These are phyloP conservation scores for Turnera subulata DNA, from an alignment of 345 rosid genomes.

Conservation along the genomic window DNA sequence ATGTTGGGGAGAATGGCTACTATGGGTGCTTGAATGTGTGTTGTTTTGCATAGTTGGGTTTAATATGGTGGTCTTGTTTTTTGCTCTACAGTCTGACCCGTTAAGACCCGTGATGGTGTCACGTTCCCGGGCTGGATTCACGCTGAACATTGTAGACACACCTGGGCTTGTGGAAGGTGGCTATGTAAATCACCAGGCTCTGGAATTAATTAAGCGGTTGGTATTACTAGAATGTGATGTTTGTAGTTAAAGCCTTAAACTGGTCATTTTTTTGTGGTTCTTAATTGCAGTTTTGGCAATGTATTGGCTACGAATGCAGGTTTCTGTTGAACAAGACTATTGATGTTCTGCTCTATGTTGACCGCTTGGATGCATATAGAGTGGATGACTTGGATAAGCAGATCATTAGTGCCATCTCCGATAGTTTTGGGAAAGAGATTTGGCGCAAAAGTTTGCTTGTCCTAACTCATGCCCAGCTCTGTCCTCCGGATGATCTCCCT, in stretches of 20 bases:
- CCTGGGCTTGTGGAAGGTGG: slow-evolving; percentile 90
- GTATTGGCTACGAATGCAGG: slow-evolving; percentile 29
- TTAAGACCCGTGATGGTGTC: slow-evolving; percentile 75
- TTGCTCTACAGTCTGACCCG: slow-evolving; percentile 47
- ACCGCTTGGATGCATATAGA: slow-evolving; percentile 78
- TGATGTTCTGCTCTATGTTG: slow-evolving; percentile 69
- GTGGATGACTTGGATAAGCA: slow-evolving; percentile 85
- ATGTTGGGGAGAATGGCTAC: background rate
- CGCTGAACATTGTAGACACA: slow-evolving; percentile 69
- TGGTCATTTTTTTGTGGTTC: background rate
- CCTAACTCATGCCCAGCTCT: slow-evolving; percentile 80
- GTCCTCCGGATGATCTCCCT: slow-evolving; percentile 68
- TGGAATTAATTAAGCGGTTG: slow-evolving; percentile 70
- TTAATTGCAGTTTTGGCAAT: background rate
- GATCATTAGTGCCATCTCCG: slow-evolving; percentile 59
- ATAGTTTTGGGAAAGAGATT: slow-evolving; percentile 72
- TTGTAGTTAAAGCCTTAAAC: background rate
- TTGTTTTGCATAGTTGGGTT: background rate
- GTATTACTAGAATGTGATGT: slow-evolving; percentile 8
- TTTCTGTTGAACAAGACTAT: slow-evolving; percentile 70
- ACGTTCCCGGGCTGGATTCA: slow-evolving; percentile 67
- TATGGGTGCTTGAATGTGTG: slow-evolving; percentile 1
- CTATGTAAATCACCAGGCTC: slow-evolving; percentile 68
- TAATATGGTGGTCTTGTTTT: background rate
- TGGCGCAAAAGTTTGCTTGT: slow-evolving; percentile 77